phyloP scores from a whole-genome alignment of 1,284 basidiomycete genomes.

The Microbotryomycetes sp. region DNA sequence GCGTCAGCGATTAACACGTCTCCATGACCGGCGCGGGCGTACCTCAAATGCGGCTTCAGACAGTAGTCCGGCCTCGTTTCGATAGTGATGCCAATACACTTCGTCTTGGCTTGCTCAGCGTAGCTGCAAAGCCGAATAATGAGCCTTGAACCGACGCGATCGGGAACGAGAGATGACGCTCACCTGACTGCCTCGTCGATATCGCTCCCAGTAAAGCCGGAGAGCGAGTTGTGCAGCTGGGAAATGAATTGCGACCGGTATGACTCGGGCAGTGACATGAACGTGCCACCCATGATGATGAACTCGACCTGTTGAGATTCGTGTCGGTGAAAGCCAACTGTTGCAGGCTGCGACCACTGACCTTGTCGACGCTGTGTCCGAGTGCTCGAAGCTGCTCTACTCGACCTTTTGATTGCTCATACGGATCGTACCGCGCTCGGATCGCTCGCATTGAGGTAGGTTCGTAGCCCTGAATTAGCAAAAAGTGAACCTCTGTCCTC shows the following conservation, averaged over 20 bases:
- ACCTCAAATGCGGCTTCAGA: conserved; percentile 88
- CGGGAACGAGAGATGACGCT: conserved; percentile 23
- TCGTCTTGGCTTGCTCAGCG: conserved; percentile 94
- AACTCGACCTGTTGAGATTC: conserved; percentile 68
- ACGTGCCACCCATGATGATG: conserved; percentile 98
- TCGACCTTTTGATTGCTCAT: conserved; percentile 90
- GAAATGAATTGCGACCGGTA: conserved; percentile 91
- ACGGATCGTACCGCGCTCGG: conserved; percentile 94
- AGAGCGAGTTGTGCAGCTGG: conserved; percentile 93
- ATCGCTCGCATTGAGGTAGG: conserved; percentile 99
- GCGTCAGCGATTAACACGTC: not conserved
- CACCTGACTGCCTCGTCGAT: conserved; percentile 94
- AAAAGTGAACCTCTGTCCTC: conserved; percentile 49
- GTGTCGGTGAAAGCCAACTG: not conserved
- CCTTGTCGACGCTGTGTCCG: conserved; percentile 97
- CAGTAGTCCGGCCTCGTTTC: conserved; percentile 99
- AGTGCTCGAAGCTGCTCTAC: conserved; percentile 91
- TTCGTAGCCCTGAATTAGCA: conserved; percentile 43
- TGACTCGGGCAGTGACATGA: conserved; percentile 98
- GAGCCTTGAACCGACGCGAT: not conserved
- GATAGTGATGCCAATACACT: conserved; percentile 98
- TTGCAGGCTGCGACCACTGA: conserved; percentile 36
- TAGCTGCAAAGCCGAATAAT: conserved; percentile 50
- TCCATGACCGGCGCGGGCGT: conserved; percentile 13
- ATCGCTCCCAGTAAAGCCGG: conserved; percentile 81